A percentile compares a stretch with the other conserved stretches of the same genome.
Evolutionary conservation across 495 filamentous ascomycete species (phyloP).

Genomic region (Lasiosphaeria ovina): DNA sequence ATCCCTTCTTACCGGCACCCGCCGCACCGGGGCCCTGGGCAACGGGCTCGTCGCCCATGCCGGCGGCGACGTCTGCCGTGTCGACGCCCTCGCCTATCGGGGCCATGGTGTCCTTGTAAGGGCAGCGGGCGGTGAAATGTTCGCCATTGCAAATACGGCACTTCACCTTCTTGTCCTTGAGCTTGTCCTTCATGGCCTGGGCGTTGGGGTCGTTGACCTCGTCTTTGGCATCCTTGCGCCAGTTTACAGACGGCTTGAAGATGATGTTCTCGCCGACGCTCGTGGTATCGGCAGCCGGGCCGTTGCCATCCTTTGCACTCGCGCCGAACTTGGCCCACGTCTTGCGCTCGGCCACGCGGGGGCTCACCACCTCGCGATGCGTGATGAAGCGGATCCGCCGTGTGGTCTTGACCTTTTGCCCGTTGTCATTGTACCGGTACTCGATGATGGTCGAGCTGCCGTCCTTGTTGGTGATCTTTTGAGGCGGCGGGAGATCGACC

Average conservation of each 20-base stretch:
- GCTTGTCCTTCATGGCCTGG: constrained; percentile 78
- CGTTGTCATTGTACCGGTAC: constrained; percentile 86
- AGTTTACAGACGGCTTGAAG: constrained; percentile 85
- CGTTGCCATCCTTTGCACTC: constrained; percentile 62
- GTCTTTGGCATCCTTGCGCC: constrained; percentile 83
- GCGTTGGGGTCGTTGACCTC: constrained; percentile 73
- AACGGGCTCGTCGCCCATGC: constrained; percentile 49
- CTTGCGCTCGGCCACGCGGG: constrained; percentile 90
- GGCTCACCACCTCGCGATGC: constrained; percentile 89
- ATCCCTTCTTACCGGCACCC: constrained; percentile 66
- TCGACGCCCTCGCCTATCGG: constrained; percentile 52
- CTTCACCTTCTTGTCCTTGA: constrained; percentile 99
- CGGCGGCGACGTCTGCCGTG: constrained; percentile 53
- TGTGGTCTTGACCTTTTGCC: constrained; percentile 94
- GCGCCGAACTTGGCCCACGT: constrained; percentile 89
- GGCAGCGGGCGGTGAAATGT: constrained; percentile 93
- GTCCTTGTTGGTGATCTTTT: constrained; percentile 92
- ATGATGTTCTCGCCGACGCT: constrained; percentile 95
- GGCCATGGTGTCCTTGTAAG: constrained; percentile 66
- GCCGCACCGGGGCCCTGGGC: constrained; percentile 50
- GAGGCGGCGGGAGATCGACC: constrained; percentile 74
- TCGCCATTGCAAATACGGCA: constrained; percentile 98
- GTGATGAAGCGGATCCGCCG: constrained; percentile 88
- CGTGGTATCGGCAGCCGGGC: constrained; percentile 79
- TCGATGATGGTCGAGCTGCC: constrained; percentile 93